Evolutionary conservation across 176 grass and related monocot genomes (phyloP).

Genomic region (Areca catechu): DNA sequence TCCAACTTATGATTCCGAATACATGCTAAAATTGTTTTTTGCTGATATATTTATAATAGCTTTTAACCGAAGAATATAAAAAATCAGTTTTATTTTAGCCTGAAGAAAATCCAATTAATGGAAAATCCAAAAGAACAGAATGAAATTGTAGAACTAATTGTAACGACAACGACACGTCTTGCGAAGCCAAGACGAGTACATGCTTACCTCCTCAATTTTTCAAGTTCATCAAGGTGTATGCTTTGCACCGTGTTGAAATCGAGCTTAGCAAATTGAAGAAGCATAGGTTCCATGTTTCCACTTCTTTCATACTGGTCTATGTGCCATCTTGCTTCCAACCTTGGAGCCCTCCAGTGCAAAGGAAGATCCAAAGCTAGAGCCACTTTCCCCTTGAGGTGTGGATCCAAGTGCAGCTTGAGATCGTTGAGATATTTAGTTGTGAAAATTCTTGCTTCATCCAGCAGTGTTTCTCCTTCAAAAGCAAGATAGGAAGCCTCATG

Average conservation of each 20-base stretch:
- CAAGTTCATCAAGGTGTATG: constrained; percentile 28
- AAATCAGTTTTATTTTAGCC: too few species aligned
- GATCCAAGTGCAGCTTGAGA: constrained; percentile 2
- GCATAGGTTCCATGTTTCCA: background rate
- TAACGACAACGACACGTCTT: too few species aligned
- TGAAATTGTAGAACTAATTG: too few species aligned
- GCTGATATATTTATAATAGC: too few species aligned
- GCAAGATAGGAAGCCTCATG: constrained; percentile 43
- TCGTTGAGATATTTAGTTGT: background rate
- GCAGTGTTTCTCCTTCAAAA: constrained; percentile 6
- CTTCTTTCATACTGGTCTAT: constrained; percentile 30
- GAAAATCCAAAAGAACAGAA: too few species aligned
- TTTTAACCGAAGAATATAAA: too few species aligned
- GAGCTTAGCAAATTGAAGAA: constrained; percentile 28
- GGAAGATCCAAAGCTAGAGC: constrained; percentile 25
- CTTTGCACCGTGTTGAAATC: constrained; percentile 43
- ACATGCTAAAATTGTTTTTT: too few species aligned
- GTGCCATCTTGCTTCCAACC: constrained; percentile 29
- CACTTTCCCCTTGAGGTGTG: background rate
- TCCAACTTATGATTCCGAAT: too few species aligned
- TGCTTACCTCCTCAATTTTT: constrained; percentile 16
- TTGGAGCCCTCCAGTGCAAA: constrained; percentile 26
- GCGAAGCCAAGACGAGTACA: too few species aligned
- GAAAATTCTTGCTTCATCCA: constrained; percentile 26
- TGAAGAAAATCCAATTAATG: too few species aligned